These are phyloP conservation scores for Colletotrichum sp. DNA, from an alignment of 2,329 filamentous ascomycete genomes.

Conservation along the genomic window DNA sequence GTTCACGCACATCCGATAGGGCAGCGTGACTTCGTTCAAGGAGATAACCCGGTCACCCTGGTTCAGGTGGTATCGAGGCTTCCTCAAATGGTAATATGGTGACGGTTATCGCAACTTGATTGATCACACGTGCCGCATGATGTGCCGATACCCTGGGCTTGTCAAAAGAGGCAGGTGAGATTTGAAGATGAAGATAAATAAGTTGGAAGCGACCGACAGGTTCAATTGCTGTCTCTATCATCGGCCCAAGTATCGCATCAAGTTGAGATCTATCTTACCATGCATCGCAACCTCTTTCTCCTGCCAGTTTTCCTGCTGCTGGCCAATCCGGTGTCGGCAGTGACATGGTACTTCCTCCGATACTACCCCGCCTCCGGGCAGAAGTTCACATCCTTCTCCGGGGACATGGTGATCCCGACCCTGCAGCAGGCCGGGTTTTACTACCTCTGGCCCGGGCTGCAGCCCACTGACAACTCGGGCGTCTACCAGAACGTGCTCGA, in stretches of 20 bases:
- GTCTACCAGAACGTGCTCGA: constrained; percentile 43
- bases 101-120: neutral
- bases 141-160: neutral
- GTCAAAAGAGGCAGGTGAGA: neutral
- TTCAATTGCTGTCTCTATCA: neutral
- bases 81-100: neutral
- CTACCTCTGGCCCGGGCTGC: constrained; percentile 43
- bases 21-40: neutral
- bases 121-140: neutral
- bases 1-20: neutral
- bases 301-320: constrained; percentile 17
- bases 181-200: neutral
- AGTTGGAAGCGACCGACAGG: neutral
- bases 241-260: neutral
- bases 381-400: constrained; percentile 32
- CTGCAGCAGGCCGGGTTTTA: constrained; percentile 32
- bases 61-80: neutral
- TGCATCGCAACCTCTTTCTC: neutral
- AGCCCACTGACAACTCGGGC: constrained; percentile 38
- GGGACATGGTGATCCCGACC: constrained; percentile 27
- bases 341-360: constrained; percentile 34
- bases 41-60: neutral
- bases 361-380: constrained; percentile 31
- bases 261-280: neutral
- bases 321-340: constrained; percentile 25